Percentiles rank a stretch among this genome's conserved stretches.
Conservation (phyloP, 768 basidiomycete species). For the Amanita brunnescens region DNA sequence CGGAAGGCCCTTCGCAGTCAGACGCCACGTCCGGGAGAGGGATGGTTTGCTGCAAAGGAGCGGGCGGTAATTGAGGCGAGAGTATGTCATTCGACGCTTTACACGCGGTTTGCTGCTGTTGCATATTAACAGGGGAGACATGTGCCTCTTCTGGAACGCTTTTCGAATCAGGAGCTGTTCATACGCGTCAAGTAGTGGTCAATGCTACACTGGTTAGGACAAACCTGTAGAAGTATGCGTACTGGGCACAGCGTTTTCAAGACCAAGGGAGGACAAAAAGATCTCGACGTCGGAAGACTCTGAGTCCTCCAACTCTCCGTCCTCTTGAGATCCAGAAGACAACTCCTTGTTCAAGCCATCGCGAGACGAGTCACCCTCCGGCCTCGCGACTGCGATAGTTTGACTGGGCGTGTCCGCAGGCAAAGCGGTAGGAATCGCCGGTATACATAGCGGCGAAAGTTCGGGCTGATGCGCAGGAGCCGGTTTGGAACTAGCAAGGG, state of each 20-base stretch:
- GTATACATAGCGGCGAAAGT: slow-evolving; percentile 4
- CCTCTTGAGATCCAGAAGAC: neutral
- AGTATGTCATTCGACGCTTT: neutral
- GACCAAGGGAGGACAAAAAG: slow-evolving; percentile 5
- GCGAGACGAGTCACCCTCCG: neutral
- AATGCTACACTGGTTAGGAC: neutral
- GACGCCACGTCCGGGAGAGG: slow-evolving; percentile 21
- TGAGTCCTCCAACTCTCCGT: slow-evolving; percentile 6
- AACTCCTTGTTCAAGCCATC: neutral
- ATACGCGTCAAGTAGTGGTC: neutral
- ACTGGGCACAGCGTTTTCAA: slow-evolving; percentile 1
- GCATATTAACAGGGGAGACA: neutral
- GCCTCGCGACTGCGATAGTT: neutral
- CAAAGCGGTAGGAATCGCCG: neutral
- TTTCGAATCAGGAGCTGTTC: neutral
- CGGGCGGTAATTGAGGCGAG: slow-evolving; percentile 18
- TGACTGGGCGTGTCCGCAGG: neutral
- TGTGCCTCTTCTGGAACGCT: neutral
- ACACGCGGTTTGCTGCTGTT: neutral
- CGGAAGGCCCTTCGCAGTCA: slow-evolving; percentile 7
- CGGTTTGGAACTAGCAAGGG: neutral
- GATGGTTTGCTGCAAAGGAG: slow-evolving; percentile 24
- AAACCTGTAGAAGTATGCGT: neutral
- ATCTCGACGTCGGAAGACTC: slow-evolving; percentile 6
- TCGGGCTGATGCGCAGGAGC: neutral